These are phyloP conservation scores for Nicotiana undulata DNA, from an alignment of 257 asterid genomes.

Conservation along the genomic window DNA sequence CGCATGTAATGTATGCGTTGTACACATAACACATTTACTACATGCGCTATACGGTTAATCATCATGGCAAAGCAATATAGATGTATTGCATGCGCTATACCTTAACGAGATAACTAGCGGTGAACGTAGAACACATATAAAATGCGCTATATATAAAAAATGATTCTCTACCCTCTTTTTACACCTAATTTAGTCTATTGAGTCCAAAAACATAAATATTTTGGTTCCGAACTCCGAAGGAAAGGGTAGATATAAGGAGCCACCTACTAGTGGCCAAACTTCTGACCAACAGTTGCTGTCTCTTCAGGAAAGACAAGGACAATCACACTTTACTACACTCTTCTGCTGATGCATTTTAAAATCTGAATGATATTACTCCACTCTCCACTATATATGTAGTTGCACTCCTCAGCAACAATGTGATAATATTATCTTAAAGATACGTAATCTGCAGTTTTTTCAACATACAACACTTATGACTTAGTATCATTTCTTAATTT, in stretches of 20 bases:
- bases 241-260: neutral
- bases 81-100: too few relatives aligned
- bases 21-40: too few relatives aligned
- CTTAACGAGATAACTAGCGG: too few relatives aligned
- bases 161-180: too few relatives aligned
- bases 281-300: slow-evolving; percentile 3
- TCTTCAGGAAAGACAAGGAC: neutral
- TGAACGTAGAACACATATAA: too few relatives aligned
- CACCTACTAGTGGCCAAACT: neutral
- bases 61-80: too few relatives aligned
- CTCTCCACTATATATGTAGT: neutral
- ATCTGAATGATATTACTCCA: neutral
- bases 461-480: neutral
- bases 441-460: neutral
- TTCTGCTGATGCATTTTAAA: neutral
- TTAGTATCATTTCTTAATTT: neutral
- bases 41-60: too few relatives aligned
- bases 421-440: neutral
- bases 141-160: too few relatives aligned
- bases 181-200: too few relatives aligned
- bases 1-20: too few relatives aligned
- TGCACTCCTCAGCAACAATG: neutral
- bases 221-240: neutral
- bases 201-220: too few relatives aligned
- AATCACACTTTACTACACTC: neutral